phyloP scores from a whole-genome alignment of 768 basidiomycete genomes.

The Erythrobasidium yunnanense region DNA sequence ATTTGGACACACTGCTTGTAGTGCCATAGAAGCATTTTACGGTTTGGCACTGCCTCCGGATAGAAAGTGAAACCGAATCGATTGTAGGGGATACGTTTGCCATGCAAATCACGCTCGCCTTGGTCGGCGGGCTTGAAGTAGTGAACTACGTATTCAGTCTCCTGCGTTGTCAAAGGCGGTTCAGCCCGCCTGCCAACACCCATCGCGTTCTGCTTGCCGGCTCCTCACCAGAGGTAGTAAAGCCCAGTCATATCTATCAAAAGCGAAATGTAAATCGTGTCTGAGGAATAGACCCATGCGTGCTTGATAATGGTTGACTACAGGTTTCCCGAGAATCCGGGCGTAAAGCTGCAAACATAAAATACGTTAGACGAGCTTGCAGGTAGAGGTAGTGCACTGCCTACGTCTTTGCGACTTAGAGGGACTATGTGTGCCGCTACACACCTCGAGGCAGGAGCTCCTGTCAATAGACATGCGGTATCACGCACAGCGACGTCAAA shows the following conservation, averaged over 20 bases:
- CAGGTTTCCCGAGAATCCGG: neutral
- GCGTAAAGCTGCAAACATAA: neutral
- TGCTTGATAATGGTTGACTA: neutral
- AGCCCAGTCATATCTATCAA: neutral
- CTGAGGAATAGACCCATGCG: neutral
- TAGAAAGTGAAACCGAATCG: neutral
- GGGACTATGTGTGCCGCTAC: neutral
- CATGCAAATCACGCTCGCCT: neutral
- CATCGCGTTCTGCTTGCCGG: neutral
- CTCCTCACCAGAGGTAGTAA: neutral
- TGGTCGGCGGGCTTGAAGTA: neutral
- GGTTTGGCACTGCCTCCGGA: neutral
- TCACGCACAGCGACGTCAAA: neutral
- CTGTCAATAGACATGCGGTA: neutral
- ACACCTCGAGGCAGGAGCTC: neutral
- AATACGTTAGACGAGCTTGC: neutral
- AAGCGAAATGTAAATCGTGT: neutral
- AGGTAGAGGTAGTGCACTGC: neutral
- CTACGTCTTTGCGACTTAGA: neutral
- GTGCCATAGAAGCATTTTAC: neutral
- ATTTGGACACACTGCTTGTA: conserved; percentile 8
- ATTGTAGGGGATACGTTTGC: neutral
- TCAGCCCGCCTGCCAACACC: neutral
- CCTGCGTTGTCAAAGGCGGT: neutral
- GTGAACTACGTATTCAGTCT: neutral